Base-by-base conservation (phyloP, 306 rosid species). In the Cucumis cinereus region DNA sequence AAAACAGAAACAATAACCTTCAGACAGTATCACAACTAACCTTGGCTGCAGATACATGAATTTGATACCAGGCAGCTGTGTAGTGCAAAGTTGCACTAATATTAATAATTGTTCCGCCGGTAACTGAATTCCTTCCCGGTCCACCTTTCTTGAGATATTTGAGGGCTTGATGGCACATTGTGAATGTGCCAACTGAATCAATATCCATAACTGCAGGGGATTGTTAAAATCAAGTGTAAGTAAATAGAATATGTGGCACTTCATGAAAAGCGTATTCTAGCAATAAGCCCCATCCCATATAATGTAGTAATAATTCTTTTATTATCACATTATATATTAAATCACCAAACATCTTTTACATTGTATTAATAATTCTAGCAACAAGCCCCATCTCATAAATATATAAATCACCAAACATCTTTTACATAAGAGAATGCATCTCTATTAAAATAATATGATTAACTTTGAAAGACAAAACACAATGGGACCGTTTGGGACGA, bases 31-130 rank as follows among this genome's bases (percentile, higher is more conserved):
- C 38, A 23, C 24, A 71, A 79, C 83, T 40, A 71, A 91, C 98
- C 98, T 94, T 94, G 28, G 97, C 98, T 5, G 98, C 97, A 68
- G 98, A 82, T 41, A 94, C 97, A 53, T 94, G 98, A 80, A 90
- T 79, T 85, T 94, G 98, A 81, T 94, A 94, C 96, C 98, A 94
- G 78, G 88, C 5, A 49, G 98, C 98, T 17, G 96, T 82, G 67
- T 91, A 94, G 81, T 94, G 98, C 77, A 91, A 84, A 78, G 97
- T 94, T 75, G 91, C 98, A 79, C 96, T 91, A 22, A 91, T 87
- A 81, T 91, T 93, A 77, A 93, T 61, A 77, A 91, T 91, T 63
- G 78, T 36, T 64, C 97, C 98, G 6, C 96, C 97, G 80, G 81
- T 56, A 62, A 86, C 77, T 69, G 90, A 83, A 78, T 69, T 68